Conservation (phyloP, 1,284 basidiomycete species). For the Pulveroboletus sp. region DNA sequence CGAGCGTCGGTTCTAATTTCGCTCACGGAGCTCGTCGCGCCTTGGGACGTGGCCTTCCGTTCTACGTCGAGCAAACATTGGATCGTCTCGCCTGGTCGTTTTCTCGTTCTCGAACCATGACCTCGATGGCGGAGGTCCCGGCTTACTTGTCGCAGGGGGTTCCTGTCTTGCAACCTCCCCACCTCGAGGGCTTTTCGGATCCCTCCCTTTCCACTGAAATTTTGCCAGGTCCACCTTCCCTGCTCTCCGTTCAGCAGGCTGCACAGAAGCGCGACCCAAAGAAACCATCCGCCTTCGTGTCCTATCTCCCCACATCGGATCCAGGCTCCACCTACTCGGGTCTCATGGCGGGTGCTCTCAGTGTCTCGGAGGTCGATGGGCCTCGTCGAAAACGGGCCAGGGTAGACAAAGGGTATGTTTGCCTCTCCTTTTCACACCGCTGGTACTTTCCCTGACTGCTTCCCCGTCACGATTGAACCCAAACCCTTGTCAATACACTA, state of each 20-base stretch:
- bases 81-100: constrained; percentile 18
- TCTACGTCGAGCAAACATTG: constrained; percentile 20
- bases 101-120: constrained; percentile 45
- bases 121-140: constrained; percentile 67
- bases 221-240: constrained; percentile 76
- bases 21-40: constrained; percentile 25
- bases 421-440: constrained; percentile 21
- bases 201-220: constrained; percentile 77
- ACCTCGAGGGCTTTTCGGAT: constrained; percentile 69
- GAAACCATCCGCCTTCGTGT: constrained; percentile 63
- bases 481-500: constrained; percentile 29
- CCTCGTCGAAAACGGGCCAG: constrained; percentile 70
- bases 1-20: constrained; percentile 18
- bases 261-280: constrained; percentile 71
- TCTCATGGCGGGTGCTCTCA: constrained; percentile 61
- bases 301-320: constrained; percentile 77
- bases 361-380: constrained; percentile 58
- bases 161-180: constrained; percentile 67
- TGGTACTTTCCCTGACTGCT: constrained; percentile 20
- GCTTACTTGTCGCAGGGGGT: constrained; percentile 68
- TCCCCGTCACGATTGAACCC: constrained; percentile 19
- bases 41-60: constrained; percentile 20
- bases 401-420: constrained; percentile 67
- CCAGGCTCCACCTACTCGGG: constrained; percentile 81
- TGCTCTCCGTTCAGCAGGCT: constrained; percentile 65